Evolutionary conservation across 2,329 filamentous ascomycete genomes (phyloP).

Genomic region (Pyricularia sp.): DNA sequence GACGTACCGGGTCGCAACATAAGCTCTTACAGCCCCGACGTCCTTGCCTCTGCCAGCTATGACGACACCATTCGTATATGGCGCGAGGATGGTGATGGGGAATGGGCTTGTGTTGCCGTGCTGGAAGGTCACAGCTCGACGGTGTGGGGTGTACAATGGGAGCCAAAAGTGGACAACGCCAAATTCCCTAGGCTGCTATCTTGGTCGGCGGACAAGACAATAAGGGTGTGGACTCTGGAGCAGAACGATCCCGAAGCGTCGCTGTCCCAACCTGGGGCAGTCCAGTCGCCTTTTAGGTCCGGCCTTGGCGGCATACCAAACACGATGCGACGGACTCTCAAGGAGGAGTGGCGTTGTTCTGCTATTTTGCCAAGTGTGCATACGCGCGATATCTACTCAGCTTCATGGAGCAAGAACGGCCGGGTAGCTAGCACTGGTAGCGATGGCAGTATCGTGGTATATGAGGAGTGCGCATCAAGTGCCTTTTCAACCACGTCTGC

Average conservation of each 20-base stretch:
- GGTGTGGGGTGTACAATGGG: conserved; percentile 82
- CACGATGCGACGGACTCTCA: conserved; percentile 69
- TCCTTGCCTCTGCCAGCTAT: conserved; percentile 86
- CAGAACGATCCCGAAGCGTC: conserved; percentile 37
- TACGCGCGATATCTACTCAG: conserved; percentile 73
- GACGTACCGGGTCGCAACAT: conserved; percentile 40
- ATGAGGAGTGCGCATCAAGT: conserved; percentile 47
- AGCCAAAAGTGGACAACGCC: conserved; percentile 26
- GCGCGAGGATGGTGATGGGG: conserved; percentile 77
- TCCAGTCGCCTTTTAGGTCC: conserved; percentile 19
- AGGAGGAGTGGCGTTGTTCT: conserved; percentile 79
- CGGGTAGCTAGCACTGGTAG: conserved; percentile 81
- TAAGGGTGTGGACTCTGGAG: conserved; percentile 70
- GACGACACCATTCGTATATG: conserved; percentile 86
- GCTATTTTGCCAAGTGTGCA: conserved; percentile 66
- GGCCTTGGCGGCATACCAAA: conserved; percentile 64
- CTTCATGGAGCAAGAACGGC: conserved; percentile 75
- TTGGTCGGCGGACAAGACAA: conserved; percentile 75
- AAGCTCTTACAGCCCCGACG: conserved; percentile 46
- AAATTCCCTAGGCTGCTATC: conserved; percentile 59
- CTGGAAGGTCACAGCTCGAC: conserved; percentile 75
- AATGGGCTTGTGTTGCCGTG: conserved; percentile 85
- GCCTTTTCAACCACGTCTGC: conserved; percentile 7
- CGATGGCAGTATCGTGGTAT: conserved; percentile 74
- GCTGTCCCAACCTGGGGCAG: conserved; percentile 10